Evolutionary conservation across 495 filamentous ascomycete genomes (phyloP).

Genomic region (Neurospora discreta): DNA sequence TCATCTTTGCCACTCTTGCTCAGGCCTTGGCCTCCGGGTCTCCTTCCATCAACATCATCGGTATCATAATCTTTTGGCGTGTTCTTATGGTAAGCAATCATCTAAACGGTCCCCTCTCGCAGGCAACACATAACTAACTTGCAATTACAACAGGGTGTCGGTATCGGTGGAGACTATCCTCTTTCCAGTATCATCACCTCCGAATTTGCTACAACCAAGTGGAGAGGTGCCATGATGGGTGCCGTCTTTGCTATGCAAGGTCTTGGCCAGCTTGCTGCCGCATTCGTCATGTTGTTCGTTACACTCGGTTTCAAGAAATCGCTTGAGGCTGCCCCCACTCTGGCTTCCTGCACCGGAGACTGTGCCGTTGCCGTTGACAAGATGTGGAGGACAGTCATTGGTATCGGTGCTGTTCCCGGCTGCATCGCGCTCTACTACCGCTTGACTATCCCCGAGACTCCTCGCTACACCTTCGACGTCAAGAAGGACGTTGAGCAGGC

Average conservation of each 20-base stretch:
- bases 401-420: conserved; percentile 69
- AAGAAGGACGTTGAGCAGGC: conserved; percentile 65
- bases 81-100: conserved; percentile 53
- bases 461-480: conserved; percentile 73
- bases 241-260: conserved; percentile 80
- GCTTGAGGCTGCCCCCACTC: conserved; percentile 37
- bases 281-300: conserved; percentile 60
- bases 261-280: conserved; percentile 62
- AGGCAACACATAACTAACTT: neutral
- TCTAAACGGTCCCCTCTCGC: neutral
- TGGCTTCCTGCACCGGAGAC: conserved; percentile 46
- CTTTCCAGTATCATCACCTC: conserved; percentile 77
- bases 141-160: conserved; percentile 38
- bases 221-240: conserved; percentile 74
- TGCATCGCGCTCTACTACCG: conserved; percentile 73
- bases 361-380: conserved; percentile 67
- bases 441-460: conserved; percentile 72
- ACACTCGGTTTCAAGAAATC: conserved; percentile 64
- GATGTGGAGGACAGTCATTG: conserved; percentile 75
- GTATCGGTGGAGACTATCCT: conserved; percentile 82
- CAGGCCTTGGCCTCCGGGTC: conserved; percentile 61
- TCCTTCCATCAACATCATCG: conserved; percentile 58
- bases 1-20: conserved; percentile 74
- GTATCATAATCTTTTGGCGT: conserved; percentile 81
- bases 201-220: conserved; percentile 67